phyloP scores from a whole-genome alignment of 768 basidiomycete species.

The Asterophora parasitica region DNA sequence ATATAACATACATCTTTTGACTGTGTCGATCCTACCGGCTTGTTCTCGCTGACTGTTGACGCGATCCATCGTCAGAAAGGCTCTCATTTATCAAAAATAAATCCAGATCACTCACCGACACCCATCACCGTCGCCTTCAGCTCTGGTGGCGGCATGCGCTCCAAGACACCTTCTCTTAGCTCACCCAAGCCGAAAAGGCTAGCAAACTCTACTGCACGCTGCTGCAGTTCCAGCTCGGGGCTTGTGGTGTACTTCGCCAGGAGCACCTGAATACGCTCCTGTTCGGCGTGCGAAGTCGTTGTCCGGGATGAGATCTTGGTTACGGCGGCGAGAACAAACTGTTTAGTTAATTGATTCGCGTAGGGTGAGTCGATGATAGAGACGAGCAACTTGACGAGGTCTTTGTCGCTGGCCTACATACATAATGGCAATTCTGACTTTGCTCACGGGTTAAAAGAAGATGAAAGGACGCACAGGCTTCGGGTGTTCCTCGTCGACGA shows the following conservation, averaged over 20 bases:
- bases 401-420: conserved; percentile 67
- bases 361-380: conserved; percentile 92
- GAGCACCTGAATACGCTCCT: conserved; percentile 74
- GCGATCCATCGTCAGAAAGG: conserved; percentile 8
- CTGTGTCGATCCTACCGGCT: conserved; percentile 89
- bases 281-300: conserved; percentile 59
- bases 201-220: conserved; percentile 93
- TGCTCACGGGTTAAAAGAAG: background rate
- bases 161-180: conserved; percentile 79
- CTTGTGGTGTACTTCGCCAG: conserved; percentile 81
- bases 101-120: conserved; percentile 51
- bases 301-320: conserved; percentile 87
- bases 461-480: conserved; percentile 41
- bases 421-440: conserved; percentile 1
- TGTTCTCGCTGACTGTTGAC: conserved; percentile 83
- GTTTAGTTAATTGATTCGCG: conserved; percentile 83
- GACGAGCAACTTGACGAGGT: conserved; percentile 81
- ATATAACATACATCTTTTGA: conserved; percentile 58
- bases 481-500: conserved; percentile 68
- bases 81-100: background rate
- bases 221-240: conserved; percentile 92
- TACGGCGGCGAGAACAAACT: conserved; percentile 85
- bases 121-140: conserved; percentile 97
- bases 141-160: conserved; percentile 99
- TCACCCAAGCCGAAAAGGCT: conserved; percentile 76